Evolutionary conservation across 495 filamentous ascomycete species (phyloP).

Genomic region (Aspergillus affinis): DNA sequence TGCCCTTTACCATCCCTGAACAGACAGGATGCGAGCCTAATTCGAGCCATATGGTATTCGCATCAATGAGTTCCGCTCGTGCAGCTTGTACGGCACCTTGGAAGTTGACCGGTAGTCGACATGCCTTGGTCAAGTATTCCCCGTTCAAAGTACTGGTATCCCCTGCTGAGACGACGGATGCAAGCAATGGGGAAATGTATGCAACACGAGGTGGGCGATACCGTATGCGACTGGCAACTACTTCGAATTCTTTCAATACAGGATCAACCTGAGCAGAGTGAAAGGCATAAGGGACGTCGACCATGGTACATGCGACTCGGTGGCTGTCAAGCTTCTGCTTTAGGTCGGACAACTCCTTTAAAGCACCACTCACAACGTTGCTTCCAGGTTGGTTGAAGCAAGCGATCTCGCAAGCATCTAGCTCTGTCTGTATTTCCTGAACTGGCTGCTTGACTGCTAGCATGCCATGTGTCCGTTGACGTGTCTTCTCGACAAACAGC

Average conservation of each 20-base stretch:
- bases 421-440: constrained; percentile 29
- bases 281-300: constrained; percentile 77
- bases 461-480: constrained; percentile 65
- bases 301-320: constrained; percentile 64
- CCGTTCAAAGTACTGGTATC: constrained; percentile 50
- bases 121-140: constrained; percentile 62
- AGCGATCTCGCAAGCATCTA: constrained; percentile 44
- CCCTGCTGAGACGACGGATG: constrained; percentile 52
- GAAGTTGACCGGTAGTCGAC: constrained; percentile 72
- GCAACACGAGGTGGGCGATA: constrained; percentile 62
- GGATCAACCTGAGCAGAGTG: constrained; percentile 80
- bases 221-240: constrained; percentile 53
- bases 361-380: constrained; percentile 50
- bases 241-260: constrained; percentile 66
- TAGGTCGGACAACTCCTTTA: constrained; percentile 49
- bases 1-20: constrained; percentile 22
- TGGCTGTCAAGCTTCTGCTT: constrained; percentile 52
- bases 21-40: constrained; percentile 39
- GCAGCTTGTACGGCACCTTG: constrained; percentile 58
- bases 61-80: constrained; percentile 14
- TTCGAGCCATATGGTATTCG: constrained; percentile 33
- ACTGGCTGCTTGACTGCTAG: constrained; percentile 46
- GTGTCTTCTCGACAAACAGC: constrained; percentile 72
- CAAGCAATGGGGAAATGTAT: constrained; percentile 66
- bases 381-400: constrained; percentile 52